Base-by-base conservation (phyloP, 177 flowering plant species). In the Vitis hybrid region DNA sequence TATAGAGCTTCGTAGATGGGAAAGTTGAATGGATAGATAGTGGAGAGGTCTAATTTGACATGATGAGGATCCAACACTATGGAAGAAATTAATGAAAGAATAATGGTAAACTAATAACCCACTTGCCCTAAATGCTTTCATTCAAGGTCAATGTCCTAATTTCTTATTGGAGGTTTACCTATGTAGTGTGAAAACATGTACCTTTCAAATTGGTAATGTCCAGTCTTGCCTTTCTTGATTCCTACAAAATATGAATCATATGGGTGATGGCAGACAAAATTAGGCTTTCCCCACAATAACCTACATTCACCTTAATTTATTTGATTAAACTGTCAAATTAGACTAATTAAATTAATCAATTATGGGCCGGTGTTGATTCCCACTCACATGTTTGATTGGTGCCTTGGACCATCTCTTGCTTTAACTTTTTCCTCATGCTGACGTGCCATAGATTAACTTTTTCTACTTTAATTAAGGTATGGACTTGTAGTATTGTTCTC, bases 251-350 rank as follows among this genome's bases (percentile, higher is more conserved):
- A 69, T 72, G 61, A 65, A 69, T 75, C 72, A 75, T 65, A 26
- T 58, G 57, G 64, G 64, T 65, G 51, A 51, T 84, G 90, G 90
- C 90, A 74, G 85, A 84, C 89, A 86, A 74, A 75, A 80, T 68
- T 50, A 71, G 79, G 79, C 76, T 73, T 76, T 69, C 81, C 78
- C 72, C 68, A n/a, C 57, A 65, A 51, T 55, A 51, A 51, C 30
- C 30, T 26, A 0, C 30, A 26, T 26, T 26, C 5, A 26, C 30
- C 30, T 26, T 26, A 26, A 3, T 26, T 26, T 26, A 26, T 26
- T 26, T 26, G 30, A 40, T 40, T 40, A 40, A 40, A 6, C 45
- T 40, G 1, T 40, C 5, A 40, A 40, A 6, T 40, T 40, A 40
- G 8, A 40, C 45, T 40, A 4, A 40, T 40, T 40, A 1, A 40